Evolutionary conservation across 1,139 yeast species (phyloP), one percentile per base, ranked within the genome.

Genomic region (Pneumocystis murina): DNA sequence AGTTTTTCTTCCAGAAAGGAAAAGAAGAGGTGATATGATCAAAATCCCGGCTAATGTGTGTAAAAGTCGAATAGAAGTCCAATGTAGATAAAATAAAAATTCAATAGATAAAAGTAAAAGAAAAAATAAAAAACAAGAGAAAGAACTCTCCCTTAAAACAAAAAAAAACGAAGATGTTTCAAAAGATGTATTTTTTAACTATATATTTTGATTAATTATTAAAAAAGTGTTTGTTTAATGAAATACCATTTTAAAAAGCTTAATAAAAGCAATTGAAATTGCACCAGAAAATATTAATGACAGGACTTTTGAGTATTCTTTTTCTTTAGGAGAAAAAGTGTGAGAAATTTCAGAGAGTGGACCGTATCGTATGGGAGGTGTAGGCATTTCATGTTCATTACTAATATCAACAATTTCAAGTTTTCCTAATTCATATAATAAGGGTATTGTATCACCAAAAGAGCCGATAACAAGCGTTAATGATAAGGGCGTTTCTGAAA

Each of bases 391-490:
- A 1, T 60, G 54, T 8, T 38, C n/a, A 24, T 39, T 12, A 16
- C 41, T 28, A n/a, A 54, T 40, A 24, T 59, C 59, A 17, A 55
- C 36, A 20, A 63, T 54, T 14, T 24, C 7, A n/a, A 63, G 36
- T 16, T 28, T 10, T 12, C 62, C 63, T 17, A 63, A 41, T 20
- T 59, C 57, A 41, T 61, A 43, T 39, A 33, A 17, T 40, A 63
- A 17, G 5, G 63, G 63, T 35, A 3, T 17, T 36, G 62, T 36
- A 24, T 59, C 62, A 4, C 60, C 65, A 35, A 63, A 63, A 17
- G 63, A 63, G n/a, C 65, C 65, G 33, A 63, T 24, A 41, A 63
- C 62, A 58, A 63, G 63, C 17, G 65, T 61, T 55, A 63, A 35
- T 14, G 33, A 59, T 41, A 63, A 35, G 10, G 63, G 60, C 17